Evolutionary conservation across 305 asterid genomes (phyloP), one percentile per base, ranked within the genome.

Genomic region (Plantago coronopus): DNA sequence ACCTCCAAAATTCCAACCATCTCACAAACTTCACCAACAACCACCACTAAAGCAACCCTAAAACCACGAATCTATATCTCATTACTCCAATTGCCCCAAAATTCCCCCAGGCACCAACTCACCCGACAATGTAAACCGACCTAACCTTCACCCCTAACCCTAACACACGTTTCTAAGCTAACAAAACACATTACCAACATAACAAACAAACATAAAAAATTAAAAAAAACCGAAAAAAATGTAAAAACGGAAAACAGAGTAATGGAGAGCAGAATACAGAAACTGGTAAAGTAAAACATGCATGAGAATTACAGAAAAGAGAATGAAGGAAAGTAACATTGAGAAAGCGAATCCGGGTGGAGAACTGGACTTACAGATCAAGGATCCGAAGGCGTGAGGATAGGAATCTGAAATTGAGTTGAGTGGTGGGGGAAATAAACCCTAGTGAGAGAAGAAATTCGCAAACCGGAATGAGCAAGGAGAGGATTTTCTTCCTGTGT

Each of bases 361-460:
- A 22, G 31, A 15, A 0, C 2, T 15, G 10, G 53, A 62, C 69
- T 46, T 72, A 66, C 44, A 57, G 73, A 76, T 62, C 55, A 56
- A 64, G 59, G 89, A 83, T 77, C 88, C 83, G 80, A 62, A 10
- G 48, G 68, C 66, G 57, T 22, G 54, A 54, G 51, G 51, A 50
- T 71, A 16, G 29, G 65, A 71, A 60, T 50, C 69, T 13, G 65
- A 19, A 67, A 68, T 49, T 64, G 63, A 54, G 51, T n/a, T n/a
- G n/a, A n/a, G 20, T 54, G 54, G 57, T 66, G 65, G 68, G 54
- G 44, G 54, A 53, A 65, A 69, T 7, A 59, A 69, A 61, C 63
- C 76, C 73, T 58, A 27, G 55, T 19, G 57, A 48, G 64, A 67
- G 61, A 69, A 61, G 50, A 55, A 69, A 50, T 42, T 62, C n/a